Evolutionary conservation across 1,284 basidiomycete species (phyloP).

Genomic region (Boletus subluridellus): DNA sequence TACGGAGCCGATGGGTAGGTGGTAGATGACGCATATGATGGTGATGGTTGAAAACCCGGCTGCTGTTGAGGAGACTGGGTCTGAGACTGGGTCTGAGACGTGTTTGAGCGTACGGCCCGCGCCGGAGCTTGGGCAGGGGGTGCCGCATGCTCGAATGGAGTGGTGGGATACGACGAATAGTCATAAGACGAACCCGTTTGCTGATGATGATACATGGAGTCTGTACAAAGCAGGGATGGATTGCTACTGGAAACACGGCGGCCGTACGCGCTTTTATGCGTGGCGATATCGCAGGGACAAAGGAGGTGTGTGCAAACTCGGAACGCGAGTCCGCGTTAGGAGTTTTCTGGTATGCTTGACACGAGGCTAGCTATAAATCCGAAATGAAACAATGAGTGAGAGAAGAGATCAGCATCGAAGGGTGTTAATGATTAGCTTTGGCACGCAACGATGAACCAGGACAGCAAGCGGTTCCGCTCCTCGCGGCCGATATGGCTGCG

Average conservation of each 20-base stretch:
- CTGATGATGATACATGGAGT: conserved; percentile 48
- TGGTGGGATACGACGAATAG: conserved; percentile 44
- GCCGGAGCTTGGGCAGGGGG: conserved; percentile 36
- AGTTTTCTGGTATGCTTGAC: conserved; percentile 27
- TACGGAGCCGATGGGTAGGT: conserved; percentile 30
- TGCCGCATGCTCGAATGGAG: conserved; percentile 40
- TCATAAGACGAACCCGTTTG: conserved; percentile 47
- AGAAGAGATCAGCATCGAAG: conserved; percentile 36
- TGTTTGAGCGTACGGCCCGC: conserved; percentile 36
- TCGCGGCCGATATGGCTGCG: conserved; percentile 21
- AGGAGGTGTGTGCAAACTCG: conserved; percentile 29
- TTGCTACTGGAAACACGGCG: conserved; percentile 18
- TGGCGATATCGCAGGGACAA: conserved; percentile 30
- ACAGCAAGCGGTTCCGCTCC: conserved; percentile 29
- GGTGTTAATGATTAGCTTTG: conserved; percentile 35
- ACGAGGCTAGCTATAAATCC: conserved; percentile 37
- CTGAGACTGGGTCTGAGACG: conserved; percentile 28
- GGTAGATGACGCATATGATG: conserved; percentile 31
- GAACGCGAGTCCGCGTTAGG: conserved; percentile 32
- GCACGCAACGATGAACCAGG: conserved; percentile 28
- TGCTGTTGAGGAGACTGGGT: conserved; percentile 39
- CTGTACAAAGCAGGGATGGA: conserved; percentile 16
- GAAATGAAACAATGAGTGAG: conserved; percentile 36
- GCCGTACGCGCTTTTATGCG: conserved; percentile 32
- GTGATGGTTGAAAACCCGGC: conserved; percentile 27